These are phyloP conservation scores for Pichia insulana DNA, from an alignment of 805 yeast genomes.

Conservation along the genomic window DNA sequence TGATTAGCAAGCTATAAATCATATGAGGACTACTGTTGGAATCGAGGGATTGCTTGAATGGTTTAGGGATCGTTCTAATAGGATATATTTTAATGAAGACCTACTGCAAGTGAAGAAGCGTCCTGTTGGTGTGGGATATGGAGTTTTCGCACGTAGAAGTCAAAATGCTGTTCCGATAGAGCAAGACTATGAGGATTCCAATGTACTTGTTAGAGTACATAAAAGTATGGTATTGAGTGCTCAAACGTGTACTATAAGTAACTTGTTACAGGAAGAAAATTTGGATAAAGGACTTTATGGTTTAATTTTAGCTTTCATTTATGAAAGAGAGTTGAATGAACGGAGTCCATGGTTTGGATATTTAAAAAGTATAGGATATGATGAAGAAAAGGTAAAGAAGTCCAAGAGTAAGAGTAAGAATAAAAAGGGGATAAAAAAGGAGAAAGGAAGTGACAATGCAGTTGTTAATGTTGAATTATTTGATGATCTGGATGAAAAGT, in stretches of 20 bases:
- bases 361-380: conserved; percentile 40
- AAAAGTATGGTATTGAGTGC: conserved; percentile 51
- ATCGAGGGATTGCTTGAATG: conserved; percentile 35
- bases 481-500: conserved; percentile 34
- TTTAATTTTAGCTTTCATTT: conserved; percentile 59
- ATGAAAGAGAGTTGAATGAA: conserved; percentile 52
- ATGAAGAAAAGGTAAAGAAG: conserved; percentile 2
- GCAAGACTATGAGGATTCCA: conserved; percentile 9
- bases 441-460: conserved; percentile 51
- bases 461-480: conserved; percentile 16
- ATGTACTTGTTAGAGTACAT: conserved; percentile 47
- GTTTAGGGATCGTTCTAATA: conserved; percentile 38
- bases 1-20: too few relatives aligned
- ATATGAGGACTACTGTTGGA: conserved; percentile 23
- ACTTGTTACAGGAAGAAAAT: conserved; percentile 51
- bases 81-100: conserved; percentile 21
- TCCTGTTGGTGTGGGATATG: conserved; percentile 45
- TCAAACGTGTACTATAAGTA: conserved; percentile 53
- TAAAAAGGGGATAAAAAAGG: conserved; percentile 54
- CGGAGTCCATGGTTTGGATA: conserved; percentile 77
- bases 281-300: conserved; percentile 54
- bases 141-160: conserved; percentile 53
- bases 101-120: conserved; percentile 39
- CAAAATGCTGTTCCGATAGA: conserved; percentile 11
- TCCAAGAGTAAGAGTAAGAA: conserved; percentile 39